These are phyloP conservation scores for Bimuria novae-zelandiae DNA, from an alignment of 2,329 filamentous ascomycete genomes.

Conservation along the genomic window DNA sequence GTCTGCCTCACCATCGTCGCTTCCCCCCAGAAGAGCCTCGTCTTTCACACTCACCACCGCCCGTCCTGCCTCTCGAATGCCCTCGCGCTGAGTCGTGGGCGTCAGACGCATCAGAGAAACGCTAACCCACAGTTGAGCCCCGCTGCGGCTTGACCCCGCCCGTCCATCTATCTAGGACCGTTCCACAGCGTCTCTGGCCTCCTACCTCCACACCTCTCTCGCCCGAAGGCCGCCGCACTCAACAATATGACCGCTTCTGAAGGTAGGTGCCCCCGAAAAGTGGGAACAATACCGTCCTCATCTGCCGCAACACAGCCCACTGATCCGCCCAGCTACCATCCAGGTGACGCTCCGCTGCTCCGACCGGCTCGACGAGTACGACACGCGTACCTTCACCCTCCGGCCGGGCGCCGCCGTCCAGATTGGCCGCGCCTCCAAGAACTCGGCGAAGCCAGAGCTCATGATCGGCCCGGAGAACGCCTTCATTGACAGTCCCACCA, in stretches of 20 bases:
- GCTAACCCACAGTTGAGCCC: background rate
- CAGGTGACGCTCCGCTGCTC: conserved; percentile 37
- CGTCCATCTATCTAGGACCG: background rate
- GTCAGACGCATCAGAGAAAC: background rate
- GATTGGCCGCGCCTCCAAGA: conserved; percentile 52
- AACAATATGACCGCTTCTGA: conserved; percentile 10
- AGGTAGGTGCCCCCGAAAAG: conserved; percentile 1
- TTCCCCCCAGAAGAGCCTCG: conserved; percentile 5
- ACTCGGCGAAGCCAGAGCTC: conserved; percentile 46
- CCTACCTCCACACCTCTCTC: background rate
- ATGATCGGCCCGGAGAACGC: conserved; percentile 58
- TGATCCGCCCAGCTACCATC: conserved; percentile 28
- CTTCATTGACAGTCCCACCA: conserved; percentile 72
- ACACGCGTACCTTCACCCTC: conserved; percentile 38
- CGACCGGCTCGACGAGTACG: conserved; percentile 48
- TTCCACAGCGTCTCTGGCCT: background rate
- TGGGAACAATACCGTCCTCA: background rate
- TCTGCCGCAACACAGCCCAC: background rate
- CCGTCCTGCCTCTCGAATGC: background rate
- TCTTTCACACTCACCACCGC: background rate
- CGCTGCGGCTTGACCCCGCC: conserved; percentile 3
- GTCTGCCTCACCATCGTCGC: conserved; percentile 1
- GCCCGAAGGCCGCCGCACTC: background rate
- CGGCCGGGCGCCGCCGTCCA: conserved; percentile 29
- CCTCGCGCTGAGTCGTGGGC: background rate